phyloP scores from a whole-genome alignment of 2,329 filamentous ascomycete genomes.

The Fusarium miscanthi region DNA sequence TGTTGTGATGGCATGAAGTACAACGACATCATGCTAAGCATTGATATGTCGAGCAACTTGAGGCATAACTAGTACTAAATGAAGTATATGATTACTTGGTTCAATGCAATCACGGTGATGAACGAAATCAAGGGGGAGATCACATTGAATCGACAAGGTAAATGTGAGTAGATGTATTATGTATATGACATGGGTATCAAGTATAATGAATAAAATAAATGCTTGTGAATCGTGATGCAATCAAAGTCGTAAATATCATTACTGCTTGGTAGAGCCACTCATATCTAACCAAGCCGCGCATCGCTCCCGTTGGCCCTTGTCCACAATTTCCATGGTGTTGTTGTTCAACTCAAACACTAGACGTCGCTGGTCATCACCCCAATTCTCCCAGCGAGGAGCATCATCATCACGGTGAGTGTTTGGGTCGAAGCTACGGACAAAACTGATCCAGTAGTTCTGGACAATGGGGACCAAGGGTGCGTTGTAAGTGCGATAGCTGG shows the following conservation, averaged over 20 bases:
- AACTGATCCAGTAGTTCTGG: constrained; percentile 63
- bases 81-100: neutral
- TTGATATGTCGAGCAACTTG: constrained; percentile 19
- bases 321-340: constrained; percentile 54
- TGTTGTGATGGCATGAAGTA: neutral
- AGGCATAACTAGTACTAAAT: constrained; percentile 3
- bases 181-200: constrained; percentile 33
- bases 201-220: neutral
- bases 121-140: neutral
- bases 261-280: constrained; percentile 46
- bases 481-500: constrained; percentile 59
- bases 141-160: neutral
- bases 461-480: constrained; percentile 57
- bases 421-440: constrained; percentile 59
- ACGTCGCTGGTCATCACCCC: constrained; percentile 49
- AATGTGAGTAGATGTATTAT: neutral
- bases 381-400: constrained; percentile 56
- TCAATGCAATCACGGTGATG: neutral
- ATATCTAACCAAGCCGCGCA: constrained; percentile 57
- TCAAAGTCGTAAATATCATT: constrained; percentile 13
- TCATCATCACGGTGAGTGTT: constrained; percentile 50
- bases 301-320: constrained; percentile 49
- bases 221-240: neutral
- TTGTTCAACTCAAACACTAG: constrained; percentile 55
- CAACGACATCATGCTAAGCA: constrained; percentile 4